These are phyloP conservation scores for Cytidiella melzeri DNA, from an alignment of 768 basidiomycete species.

Conservation along the genomic window DNA sequence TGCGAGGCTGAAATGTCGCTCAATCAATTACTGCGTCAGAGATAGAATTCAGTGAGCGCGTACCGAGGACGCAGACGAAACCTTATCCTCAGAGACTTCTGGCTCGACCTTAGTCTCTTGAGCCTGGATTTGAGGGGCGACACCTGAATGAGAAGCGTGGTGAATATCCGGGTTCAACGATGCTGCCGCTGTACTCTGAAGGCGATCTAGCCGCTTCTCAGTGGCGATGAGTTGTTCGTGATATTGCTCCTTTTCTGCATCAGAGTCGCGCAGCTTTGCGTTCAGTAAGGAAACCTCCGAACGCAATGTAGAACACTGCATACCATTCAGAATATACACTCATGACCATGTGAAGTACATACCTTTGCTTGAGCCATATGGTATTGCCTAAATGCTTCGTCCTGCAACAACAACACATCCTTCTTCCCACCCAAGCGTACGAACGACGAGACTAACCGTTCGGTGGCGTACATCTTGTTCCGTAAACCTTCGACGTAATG, in stretches of 20 bases:
- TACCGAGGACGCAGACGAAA: not conserved
- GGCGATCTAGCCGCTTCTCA: conserved; percentile 22
- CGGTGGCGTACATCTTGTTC: conserved; percentile 22
- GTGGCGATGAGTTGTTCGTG: conserved; percentile 20
- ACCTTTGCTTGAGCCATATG: conserved; percentile 23
- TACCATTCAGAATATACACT: not conserved
- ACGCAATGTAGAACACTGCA: conserved; percentile 18
- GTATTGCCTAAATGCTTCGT: conserved; percentile 14
- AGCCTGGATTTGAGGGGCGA: not conserved
- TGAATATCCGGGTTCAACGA: conserved; percentile 1
- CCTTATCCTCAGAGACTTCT: not conserved
- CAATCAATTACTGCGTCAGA: not conserved
- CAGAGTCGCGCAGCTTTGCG: conserved; percentile 16
- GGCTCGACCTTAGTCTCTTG: not conserved
- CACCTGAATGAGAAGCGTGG: not conserved
- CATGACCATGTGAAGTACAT: not conserved
- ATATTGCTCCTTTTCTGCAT: conserved; percentile 18
- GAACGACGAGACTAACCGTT: conserved; percentile 21
- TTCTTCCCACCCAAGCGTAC: conserved; percentile 15
- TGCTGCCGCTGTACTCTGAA: conserved; percentile 20
- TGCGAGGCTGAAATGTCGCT: not conserved
- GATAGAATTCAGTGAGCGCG: not conserved
- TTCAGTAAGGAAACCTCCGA: conserved; percentile 24
- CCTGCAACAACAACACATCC: conserved; percentile 8
- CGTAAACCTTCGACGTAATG: conserved; percentile 18